Conservation (phyloP, 371 early-diverging fungal genomes). For the Conidiobolus incongruus region DNA sequence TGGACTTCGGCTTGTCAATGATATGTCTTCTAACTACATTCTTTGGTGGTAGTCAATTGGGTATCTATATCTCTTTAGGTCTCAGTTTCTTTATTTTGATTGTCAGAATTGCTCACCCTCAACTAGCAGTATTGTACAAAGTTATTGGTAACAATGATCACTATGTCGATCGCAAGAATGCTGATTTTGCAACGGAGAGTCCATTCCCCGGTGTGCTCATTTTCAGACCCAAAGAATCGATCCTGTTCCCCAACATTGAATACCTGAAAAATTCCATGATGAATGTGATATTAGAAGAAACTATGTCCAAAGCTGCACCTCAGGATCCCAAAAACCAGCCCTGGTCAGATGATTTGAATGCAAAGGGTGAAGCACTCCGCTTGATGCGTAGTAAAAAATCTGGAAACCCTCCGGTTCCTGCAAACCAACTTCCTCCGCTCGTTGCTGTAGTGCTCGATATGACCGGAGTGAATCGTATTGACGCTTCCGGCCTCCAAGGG, state of each 20-base stretch:
- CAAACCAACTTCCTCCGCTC: conserved; percentile 6
- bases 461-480: conserved; percentile 48
- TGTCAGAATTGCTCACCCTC: conserved; percentile 43
- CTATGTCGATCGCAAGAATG: conserved; percentile 5
- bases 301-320: conserved; percentile 6
- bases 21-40: conserved; percentile 31
- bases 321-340: conserved; percentile 5
- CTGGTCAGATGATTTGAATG: conserved; percentile 9
- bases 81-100: conserved; percentile 36
- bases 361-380: not conserved
- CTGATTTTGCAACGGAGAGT: conserved; percentile 6
- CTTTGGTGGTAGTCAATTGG: conserved; percentile 40
- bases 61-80: conserved; percentile 36
- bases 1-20: conserved; percentile 22
- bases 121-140: conserved; percentile 14
- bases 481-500: conserved; percentile 52
- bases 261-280: conserved; percentile 18
- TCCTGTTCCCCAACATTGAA: conserved; percentile 41
- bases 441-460: conserved; percentile 55
- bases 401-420: not conserved
- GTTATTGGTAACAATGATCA: conserved; percentile 5
- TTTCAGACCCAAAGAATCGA: conserved; percentile 28
- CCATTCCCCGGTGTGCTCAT: conserved; percentile 29
- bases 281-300: conserved; percentile 6
- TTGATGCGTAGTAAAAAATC: not conserved